These are phyloP conservation scores for Dictyostelium firmibasis DNA, from an alignment of 78 protist genomes.

Conservation along the genomic window DNA sequence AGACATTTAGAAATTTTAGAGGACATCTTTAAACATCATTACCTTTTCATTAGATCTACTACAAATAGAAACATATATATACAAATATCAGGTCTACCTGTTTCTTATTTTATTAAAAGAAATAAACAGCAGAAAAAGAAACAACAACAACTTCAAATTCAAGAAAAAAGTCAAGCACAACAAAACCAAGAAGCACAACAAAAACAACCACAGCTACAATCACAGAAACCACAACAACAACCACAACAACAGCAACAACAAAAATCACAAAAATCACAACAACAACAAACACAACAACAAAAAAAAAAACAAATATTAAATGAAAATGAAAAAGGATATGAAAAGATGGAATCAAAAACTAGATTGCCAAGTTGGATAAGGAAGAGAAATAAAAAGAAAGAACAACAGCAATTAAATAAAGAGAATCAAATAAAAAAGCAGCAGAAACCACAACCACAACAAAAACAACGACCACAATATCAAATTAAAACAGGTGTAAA, in stretches of 20 bases:
- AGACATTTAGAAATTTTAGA: background rate
- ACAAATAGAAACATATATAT: background rate
- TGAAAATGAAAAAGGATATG: background rate
- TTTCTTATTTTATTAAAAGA: background rate
- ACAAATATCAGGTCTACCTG: conserved; percentile 5
- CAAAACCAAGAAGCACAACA: too few species aligned
- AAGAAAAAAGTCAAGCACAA: too few species aligned
- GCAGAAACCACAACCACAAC: background rate
- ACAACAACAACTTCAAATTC: background rate
- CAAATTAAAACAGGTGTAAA: background rate
- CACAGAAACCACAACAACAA: background rate
- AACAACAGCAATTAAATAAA: background rate
- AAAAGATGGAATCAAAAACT: background rate
- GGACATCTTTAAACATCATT: background rate
- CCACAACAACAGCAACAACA: background rate
- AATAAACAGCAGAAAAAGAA: background rate
- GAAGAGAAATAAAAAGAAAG: background rate
- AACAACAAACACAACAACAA: background rate
- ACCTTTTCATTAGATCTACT: background rate
- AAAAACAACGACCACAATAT: background rate
- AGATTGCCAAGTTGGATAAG: conserved; percentile 1
- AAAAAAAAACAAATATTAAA: background rate
- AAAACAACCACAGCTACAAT: background rate
- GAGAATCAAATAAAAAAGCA: background rate
- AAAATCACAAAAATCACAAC: background rate